Evolutionary conservation across 1,284 basidiomycete genomes (phyloP), one percentile per base, ranked within the genome.

Genomic region (Xerocomus amazonicus): DNA sequence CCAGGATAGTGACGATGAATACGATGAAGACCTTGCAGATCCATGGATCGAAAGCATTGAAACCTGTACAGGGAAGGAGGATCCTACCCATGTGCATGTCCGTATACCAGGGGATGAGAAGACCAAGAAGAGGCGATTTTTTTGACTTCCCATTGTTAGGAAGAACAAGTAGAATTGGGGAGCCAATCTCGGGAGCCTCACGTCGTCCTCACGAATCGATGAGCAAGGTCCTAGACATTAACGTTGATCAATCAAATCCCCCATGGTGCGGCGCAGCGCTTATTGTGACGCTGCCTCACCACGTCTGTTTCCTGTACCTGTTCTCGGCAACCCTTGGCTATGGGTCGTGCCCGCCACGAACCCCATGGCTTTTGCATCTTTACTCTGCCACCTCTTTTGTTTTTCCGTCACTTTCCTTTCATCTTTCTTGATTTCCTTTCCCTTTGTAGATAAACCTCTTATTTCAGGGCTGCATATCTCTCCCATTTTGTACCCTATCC

Each of bases 21-120:
- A 76, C 57, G 83, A 87, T 28, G 83, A 85, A 61, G 84, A 88
- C 50, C 80, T 83, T 42, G 85, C 84, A 2, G 89, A 91, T 61
- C 71, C 79, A 56, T 91, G 92, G 92, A 63, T 95, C 56, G 83
- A 79, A 74, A 74, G 69, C 56, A 85, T 95, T 57, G 74, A 75
- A 43, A 77, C 86, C 36, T 96, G 92, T 67, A 85, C 84, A 31
- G 69, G 62, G 54, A 78, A 75, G 23, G 62, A 68, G n/a, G 48
- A 55, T 37, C 73, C 77, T 31, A 65, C 68, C 33, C 88, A 91
- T 68, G 61, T 72, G 51, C 88, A 91, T 68, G 80, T 86, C 65
- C 84, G 83, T 70, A 79, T 89, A 48, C 66, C 73, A 27, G 73
- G 80, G 35, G 84, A 89, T 56, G 88, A 89, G 67, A 89, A 89